phyloP scores from a whole-genome alignment of 148 eudicot genomes.

The Nepenthes gracilis region DNA sequence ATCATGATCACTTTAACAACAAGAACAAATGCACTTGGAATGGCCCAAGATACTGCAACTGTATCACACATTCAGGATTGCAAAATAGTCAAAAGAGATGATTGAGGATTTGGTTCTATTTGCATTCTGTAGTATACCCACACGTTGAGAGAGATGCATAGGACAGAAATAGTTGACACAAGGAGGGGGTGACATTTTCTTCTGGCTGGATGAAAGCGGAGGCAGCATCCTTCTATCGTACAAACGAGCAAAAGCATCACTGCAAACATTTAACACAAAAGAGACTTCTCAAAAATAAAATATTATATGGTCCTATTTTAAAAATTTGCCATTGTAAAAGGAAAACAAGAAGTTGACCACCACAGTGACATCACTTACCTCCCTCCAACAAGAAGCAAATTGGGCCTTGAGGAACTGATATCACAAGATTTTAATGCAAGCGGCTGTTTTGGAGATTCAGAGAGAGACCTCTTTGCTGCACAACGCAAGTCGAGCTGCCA shows the following conservation, averaged over 20 bases:
- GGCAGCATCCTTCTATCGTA: constrained; percentile 99
- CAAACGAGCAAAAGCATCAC: constrained; percentile 95
- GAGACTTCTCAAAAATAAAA: background rate
- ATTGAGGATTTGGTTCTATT: background rate
- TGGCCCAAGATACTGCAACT: no score
- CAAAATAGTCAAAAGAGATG: background rate
- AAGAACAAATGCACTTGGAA: no score
- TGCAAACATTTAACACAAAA: constrained; percentile 32
- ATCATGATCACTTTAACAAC: no score
- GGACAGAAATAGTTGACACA: constrained; percentile 91
- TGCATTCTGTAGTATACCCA: constrained; percentile 26
- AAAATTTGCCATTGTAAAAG: no score
- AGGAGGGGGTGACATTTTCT: constrained; percentile 63
- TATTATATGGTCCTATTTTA: no score
- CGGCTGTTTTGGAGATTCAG: constrained; percentile 76
- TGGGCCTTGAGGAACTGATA: constrained; percentile 77
- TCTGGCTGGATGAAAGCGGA: constrained; percentile 71
- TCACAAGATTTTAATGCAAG: constrained; percentile 83
- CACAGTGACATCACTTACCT: constrained; percentile 32
- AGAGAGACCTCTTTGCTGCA: constrained; percentile 77
- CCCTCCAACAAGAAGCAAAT: constrained; percentile 95
- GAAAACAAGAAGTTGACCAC: background rate
- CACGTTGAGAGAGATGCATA: constrained; percentile 85
- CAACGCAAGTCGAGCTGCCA: constrained; percentile 90
- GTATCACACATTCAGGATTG: no score